Evolutionary conservation across 2,329 filamentous ascomycete species (phyloP).

Genomic region (Chrysoporthe puriensis): DNA sequence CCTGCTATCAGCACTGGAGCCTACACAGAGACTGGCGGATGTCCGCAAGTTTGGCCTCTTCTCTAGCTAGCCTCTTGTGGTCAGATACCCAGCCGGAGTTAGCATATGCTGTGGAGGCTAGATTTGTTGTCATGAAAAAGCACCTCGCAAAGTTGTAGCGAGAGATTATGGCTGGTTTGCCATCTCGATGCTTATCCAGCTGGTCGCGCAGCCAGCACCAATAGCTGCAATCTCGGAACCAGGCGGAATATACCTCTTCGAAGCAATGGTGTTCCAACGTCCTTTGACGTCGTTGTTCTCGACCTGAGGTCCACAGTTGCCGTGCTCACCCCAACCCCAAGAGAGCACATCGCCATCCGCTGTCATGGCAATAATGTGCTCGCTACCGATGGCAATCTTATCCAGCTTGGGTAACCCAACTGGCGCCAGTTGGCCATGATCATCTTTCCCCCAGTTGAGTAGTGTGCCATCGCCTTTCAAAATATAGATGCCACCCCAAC

Average conservation of each 20-base stretch:
- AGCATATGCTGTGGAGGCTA: not conserved
- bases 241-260: conserved; percentile 56
- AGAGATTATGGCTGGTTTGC: conserved; percentile 27
- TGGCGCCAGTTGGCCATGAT: conserved; percentile 81
- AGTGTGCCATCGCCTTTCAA: conserved; percentile 64
- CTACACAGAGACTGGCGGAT: conserved; percentile 75
- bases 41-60: conserved; percentile 51
- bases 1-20: conserved; percentile 55
- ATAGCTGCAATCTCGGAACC: conserved; percentile 60
- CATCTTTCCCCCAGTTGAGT: conserved; percentile 79
- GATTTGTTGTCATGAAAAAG: not conserved
- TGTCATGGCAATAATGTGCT: conserved; percentile 80
- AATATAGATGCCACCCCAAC: conserved; percentile 83
- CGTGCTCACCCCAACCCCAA: conserved; percentile 98
- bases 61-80: conserved; percentile 24
- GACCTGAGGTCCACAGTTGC: conserved; percentile 81
- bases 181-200: conserved; percentile 66
- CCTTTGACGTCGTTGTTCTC: conserved; percentile 69
- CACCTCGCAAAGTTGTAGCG: not conserved
- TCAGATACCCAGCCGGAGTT: not conserved
- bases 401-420: conserved; percentile 59
- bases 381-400: conserved; percentile 81
- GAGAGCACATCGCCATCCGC: conserved; percentile 69
- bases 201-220: conserved; percentile 89
- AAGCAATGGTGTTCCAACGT: conserved; percentile 68